Evolutionary conservation across 1,284 basidiomycete species (phyloP).

Genomic region (Cryptococcus hybrid): DNA sequence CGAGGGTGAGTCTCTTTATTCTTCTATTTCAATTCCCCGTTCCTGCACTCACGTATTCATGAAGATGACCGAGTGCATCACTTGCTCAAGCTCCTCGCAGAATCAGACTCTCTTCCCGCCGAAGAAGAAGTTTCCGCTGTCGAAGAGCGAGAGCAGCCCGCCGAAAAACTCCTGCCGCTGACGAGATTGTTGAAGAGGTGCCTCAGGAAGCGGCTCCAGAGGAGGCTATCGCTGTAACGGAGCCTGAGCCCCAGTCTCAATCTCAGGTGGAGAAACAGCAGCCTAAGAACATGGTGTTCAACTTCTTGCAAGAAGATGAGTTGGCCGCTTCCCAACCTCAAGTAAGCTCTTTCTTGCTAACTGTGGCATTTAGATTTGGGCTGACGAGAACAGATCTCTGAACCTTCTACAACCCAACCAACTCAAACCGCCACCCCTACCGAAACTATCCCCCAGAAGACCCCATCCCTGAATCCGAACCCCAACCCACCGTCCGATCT

Average conservation of each 20-base stretch:
- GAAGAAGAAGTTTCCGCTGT: not conserved
- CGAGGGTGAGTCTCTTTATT: conserved; percentile 27
- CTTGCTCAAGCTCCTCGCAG: conserved; percentile 28
- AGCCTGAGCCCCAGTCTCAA: not conserved
- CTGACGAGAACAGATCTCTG: not conserved
- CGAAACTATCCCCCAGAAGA: conserved; percentile 1
- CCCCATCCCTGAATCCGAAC: not conserved
- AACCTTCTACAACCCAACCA: not conserved
- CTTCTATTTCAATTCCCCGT: not conserved
- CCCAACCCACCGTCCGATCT: not conserved
- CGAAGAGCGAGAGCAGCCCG: conserved; percentile 2
- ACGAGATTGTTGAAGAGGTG: not conserved
- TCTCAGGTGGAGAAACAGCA: not conserved
- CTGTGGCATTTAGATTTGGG: not conserved
- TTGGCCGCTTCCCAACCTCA: conserved; percentile 8
- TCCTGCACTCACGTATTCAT: not conserved
- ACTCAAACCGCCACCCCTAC: conserved; percentile 12
- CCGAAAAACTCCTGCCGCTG: not conserved
- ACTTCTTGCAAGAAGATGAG: conserved; percentile 48
- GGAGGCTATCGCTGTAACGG: not conserved
- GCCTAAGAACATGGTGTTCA: conserved; percentile 15
- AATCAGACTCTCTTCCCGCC: conserved; percentile 6
- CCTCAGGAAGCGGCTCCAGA: not conserved
- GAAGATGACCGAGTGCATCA: conserved; percentile 39
- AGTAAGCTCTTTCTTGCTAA: not conserved